These are phyloP conservation scores for Begonia fuchsioides DNA, from an alignment of 306 rosid species.

Conservation along the genomic window DNA sequence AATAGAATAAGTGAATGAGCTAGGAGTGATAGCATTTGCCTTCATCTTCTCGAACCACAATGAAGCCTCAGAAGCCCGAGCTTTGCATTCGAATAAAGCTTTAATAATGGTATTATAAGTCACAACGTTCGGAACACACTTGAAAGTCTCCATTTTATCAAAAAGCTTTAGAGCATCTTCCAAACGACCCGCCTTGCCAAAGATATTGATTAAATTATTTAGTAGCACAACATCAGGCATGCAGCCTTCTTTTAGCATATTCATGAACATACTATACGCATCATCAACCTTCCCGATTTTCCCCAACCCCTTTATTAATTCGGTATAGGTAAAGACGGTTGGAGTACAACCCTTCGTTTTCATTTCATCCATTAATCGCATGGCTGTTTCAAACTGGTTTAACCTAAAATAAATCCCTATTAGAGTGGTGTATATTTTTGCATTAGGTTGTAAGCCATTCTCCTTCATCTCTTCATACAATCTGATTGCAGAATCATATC, in stretches of 20 bases:
- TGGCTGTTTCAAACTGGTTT: conserved; percentile 51
- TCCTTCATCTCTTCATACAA: conserved; percentile 86
- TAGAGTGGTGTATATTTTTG: conserved; percentile 60
- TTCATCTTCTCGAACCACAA: conserved; percentile 85
- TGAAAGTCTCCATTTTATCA: too few relatives aligned
- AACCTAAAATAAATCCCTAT: too few relatives aligned
- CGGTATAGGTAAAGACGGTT: conserved; percentile 72
- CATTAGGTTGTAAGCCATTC: conserved; percentile 64
- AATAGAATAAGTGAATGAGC: conserved; percentile 81
- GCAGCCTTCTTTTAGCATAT: conserved; percentile 55
- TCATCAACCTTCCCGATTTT: conserved; percentile 72
- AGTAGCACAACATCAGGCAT: conserved; percentile 63
- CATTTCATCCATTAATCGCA: conserved; percentile 58
- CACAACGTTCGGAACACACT: too few relatives aligned
- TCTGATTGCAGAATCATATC: conserved; percentile 48
- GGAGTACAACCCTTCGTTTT: conserved; percentile 42
- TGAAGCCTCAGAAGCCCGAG: conserved; percentile 42
- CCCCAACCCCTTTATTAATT: conserved; percentile 81
- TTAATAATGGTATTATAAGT: too few relatives aligned
- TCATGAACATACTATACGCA: conserved; percentile 35
- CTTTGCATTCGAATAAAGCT: too few relatives aligned
- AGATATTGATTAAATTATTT: conserved; percentile 71
- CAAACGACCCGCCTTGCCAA: conserved; percentile 54
- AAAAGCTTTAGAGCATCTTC: conserved; percentile 48
- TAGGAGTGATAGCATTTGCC: conserved; percentile 48